phyloP scores from a whole-genome alignment of 805 yeast genomes.

The Starmerella apicola region DNA sequence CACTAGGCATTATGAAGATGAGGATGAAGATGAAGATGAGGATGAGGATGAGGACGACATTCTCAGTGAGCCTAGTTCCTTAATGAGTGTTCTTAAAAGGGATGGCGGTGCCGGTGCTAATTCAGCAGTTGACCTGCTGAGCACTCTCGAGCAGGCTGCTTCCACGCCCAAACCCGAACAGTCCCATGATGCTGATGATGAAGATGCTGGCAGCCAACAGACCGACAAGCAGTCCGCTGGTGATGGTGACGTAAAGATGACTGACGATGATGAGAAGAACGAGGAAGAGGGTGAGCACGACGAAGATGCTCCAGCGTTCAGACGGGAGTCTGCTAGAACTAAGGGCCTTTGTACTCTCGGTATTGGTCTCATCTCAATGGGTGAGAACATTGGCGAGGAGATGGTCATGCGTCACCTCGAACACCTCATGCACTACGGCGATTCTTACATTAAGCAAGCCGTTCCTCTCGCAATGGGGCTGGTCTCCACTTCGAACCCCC shows the following conservation, averaged over 20 bases:
- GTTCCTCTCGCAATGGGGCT: constrained; percentile 98
- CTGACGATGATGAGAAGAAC: constrained; percentile 13
- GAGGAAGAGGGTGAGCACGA: constrained; percentile 25
- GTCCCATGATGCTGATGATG: constrained; percentile 15
- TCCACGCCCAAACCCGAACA: constrained; percentile 6
- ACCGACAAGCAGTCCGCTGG: constrained; percentile 5
- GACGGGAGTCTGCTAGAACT: constrained; percentile 34
- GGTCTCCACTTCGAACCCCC: constrained; percentile 84
- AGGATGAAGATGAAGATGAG: constrained; percentile 46
- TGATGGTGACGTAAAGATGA: constrained; percentile 20
- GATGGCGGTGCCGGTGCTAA: no score
- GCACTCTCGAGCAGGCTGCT: not conserved
- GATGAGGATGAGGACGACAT: constrained; percentile 30
- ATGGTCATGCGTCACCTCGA: constrained; percentile 96
- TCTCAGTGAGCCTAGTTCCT: no score
- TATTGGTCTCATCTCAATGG: constrained; percentile 87
- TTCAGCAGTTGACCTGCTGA: constrained; percentile 2
- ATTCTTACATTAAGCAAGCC: constrained; percentile 75
- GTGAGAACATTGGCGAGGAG: constrained; percentile 95
- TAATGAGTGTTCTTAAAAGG: no score
- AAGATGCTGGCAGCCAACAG: not conserved
- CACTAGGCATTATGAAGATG: constrained; percentile 46
- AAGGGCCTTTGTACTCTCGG: constrained; percentile 92
- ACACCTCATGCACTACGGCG: constrained; percentile 96
- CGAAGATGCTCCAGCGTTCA: constrained; percentile 22